A percentile compares a stretch with the other conserved stretches of the same genome.
Conservation (phyloP, 1,139 yeast species). For the Suhomyces taliae region DNA sequence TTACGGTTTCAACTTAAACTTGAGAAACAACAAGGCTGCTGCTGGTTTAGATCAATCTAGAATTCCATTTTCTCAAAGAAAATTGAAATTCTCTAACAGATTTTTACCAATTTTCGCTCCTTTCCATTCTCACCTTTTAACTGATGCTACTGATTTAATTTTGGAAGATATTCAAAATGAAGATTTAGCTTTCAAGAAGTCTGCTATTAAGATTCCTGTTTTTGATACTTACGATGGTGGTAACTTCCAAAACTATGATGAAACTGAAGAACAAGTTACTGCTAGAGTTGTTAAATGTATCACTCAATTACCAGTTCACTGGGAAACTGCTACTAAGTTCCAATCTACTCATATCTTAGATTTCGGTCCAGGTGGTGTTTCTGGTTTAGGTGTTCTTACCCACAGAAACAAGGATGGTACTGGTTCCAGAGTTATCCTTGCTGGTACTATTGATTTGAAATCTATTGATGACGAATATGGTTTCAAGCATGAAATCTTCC, state of each 20-base stretch:
- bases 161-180: constrained; percentile 57
- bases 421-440: constrained; percentile 91
- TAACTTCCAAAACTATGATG: constrained; percentile 57
- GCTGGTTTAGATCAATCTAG: constrained; percentile 94
- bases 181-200: constrained; percentile 53
- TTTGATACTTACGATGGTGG: constrained; percentile 86
- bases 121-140: constrained; percentile 87
- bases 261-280: constrained; percentile 44
- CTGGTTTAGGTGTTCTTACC: constrained; percentile 94
- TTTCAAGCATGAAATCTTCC: constrained; percentile 92
- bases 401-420: constrained; percentile 99
- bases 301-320: constrained; percentile 85
- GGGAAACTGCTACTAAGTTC: constrained; percentile 89
- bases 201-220: constrained; percentile 76
- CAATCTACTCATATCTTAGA: constrained; percentile 85
- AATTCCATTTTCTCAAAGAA: constrained; percentile 89
- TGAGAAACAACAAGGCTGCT: constrained; percentile 94
- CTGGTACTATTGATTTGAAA: constrained; percentile 77
- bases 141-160: constrained; percentile 67
- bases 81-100: constrained; percentile 87
- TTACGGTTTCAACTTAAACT: constrained; percentile 88
- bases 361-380: constrained; percentile 98
- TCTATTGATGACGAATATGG: constrained; percentile 80
- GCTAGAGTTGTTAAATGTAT: constrained; percentile 76
- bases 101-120: constrained; percentile 96